Evolutionary conservation across 176 grass and related monocot genomes (phyloP), one percentile per base, ranked within the genome.

Genomic region (Hyparrhenia diplandra): DNA sequence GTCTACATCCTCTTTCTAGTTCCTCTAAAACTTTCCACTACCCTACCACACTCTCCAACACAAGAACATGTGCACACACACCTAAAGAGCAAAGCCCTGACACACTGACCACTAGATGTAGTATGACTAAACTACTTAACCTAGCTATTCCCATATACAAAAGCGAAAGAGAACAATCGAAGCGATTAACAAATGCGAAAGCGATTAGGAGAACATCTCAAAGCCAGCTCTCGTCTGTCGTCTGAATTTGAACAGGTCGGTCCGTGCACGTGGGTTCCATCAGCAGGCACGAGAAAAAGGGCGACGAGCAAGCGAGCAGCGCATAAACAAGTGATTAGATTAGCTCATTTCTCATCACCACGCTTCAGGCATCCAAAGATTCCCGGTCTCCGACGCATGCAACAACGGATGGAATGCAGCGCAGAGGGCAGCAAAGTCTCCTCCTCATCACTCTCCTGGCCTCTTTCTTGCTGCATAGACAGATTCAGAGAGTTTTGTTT

Each of bases 121-220:
- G 82, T 88, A 82, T 71, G 30, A 54, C 82, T 81, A 64, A 65
- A 58, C 60, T 78, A 46, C 60, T 60, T 57, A 85, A 64, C 11
- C 83, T 78, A 89, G 12, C 59, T 28, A 27, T 62, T 71, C 59
- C 11, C 77, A 85, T 89, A 3, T 89, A 89, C 87, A 89, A 73
- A 80, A 81, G 30, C 55, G 41, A 45, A 55, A n/a, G 63, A 81
- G 67, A 77, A 60, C 83, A 58, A 55, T 34, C 18, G 62, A 69
- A 35, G 36, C 67, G 34, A 49, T 69, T 84, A 80, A 49, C 32
- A 76, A 66, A 72, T 12, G 67, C 66, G 1, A 71, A 82, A 77
- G 55, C 16, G 16, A 64, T 23, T 77, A 39, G 72, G 43, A 45
- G 78, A 85, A 85, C 64, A 76, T 85, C 71, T 45, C 78, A 42